Evolutionary conservation across 2,329 filamentous ascomycete genomes (phyloP).

Genomic region (Aspergillus fumigatus): DNA sequence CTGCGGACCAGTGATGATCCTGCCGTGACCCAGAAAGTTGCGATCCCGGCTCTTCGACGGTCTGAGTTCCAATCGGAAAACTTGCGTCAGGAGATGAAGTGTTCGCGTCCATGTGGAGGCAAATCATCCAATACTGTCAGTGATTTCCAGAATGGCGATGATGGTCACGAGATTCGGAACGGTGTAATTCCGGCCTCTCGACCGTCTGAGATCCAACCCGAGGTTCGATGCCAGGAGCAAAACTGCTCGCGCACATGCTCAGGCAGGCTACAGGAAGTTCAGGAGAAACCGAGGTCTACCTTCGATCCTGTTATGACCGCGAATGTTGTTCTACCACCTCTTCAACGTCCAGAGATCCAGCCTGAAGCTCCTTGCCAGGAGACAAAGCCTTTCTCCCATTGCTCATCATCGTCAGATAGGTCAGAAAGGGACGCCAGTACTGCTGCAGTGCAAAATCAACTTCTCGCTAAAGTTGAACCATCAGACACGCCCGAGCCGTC

Average conservation of each 20-base stretch:
- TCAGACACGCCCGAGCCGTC: not conserved
- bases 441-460: not conserved
- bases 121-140: not conserved
- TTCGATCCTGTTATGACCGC: conserved; percentile 15
- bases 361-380: not conserved
- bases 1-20: conserved; percentile 17
- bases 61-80: not conserved
- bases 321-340: conserved; percentile 35
- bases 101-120: not conserved
- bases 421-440: not conserved
- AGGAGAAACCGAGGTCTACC: conserved; percentile 22
- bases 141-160: not conserved
- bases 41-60: conserved; percentile 29
- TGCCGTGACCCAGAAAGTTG: conserved; percentile 25
- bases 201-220: not conserved
- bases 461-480: not conserved
- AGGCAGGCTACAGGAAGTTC: conserved; percentile 21
- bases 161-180: not conserved
- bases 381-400: not conserved
- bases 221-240: not conserved
- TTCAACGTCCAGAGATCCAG: conserved; percentile 6
- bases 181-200: not conserved
- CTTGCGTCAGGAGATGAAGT: not conserved
- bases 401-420: not conserved
- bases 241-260: conserved; percentile 4